These are phyloP conservation scores for Coccomyxa sp. DNA, from an alignment of 139 green algal genomes.

Conservation along the genomic window DNA sequence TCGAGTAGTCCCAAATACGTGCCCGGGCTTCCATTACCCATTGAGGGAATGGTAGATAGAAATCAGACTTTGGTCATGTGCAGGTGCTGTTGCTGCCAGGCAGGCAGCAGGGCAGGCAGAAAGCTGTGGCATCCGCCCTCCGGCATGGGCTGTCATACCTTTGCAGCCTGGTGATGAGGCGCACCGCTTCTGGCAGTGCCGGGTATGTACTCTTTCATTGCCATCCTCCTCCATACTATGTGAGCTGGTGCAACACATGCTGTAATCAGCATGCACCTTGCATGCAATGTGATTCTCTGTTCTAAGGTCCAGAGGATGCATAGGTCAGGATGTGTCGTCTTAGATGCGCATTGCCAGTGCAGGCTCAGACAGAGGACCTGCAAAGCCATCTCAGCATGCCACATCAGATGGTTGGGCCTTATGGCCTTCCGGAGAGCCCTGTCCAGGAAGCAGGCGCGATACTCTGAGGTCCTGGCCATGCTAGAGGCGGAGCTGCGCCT, in stretches of 20 bases:
- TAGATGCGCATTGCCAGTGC: not conserved
- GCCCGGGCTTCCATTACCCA: not conserved
- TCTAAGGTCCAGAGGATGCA: not conserved
- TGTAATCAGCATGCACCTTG: not conserved
- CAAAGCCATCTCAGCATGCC: slow-evolving; percentile 6
- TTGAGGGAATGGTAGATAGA: not conserved
- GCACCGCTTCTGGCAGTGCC: not conserved
- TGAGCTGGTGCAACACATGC: not conserved
- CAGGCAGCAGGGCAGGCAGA: not conserved
- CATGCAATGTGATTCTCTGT: not conserved
- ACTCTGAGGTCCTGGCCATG: slow-evolving; percentile 22
- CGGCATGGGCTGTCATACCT: slow-evolving; percentile 4
- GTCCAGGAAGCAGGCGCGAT: slow-evolving; percentile 41
- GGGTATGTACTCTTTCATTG: not conserved
- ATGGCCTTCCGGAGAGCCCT: slow-evolving; percentile 59
- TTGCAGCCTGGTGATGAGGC: slow-evolving; percentile 12
- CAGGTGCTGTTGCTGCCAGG: not conserved
- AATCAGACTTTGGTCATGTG: not conserved
- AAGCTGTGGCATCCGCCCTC: not conserved
- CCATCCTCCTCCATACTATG: not conserved
- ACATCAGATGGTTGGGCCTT: slow-evolving; percentile 62
- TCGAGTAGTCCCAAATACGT: not conserved
- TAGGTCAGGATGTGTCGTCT: not conserved
- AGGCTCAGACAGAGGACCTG: slow-evolving; percentile 1
- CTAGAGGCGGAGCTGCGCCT: slow-evolving; percentile 32